Evolutionary conservation across 2,329 filamentous ascomycete species (phyloP).

Genomic region (Cytospora paraplurivora): DNA sequence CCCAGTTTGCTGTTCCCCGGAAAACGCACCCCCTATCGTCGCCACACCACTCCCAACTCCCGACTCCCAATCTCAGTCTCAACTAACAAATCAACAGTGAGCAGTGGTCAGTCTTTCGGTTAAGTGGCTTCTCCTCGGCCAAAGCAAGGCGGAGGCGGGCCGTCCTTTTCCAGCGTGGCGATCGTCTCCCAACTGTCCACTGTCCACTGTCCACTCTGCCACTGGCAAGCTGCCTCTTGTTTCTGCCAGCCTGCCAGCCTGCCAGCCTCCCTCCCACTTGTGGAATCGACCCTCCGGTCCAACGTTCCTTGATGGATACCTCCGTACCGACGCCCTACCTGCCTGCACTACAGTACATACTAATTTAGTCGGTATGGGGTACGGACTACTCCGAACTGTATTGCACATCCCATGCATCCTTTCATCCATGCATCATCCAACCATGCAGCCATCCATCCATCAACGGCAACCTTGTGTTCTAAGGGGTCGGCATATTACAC

Average conservation of each 20-base stretch:
- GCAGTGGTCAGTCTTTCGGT: no score
- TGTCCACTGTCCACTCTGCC: not conserved
- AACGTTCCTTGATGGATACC: not conserved
- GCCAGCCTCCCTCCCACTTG: not conserved
- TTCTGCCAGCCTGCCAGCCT: not conserved
- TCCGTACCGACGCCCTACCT: not conserved
- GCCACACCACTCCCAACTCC: not conserved
- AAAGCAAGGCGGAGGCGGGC: slow-evolving; percentile 5
- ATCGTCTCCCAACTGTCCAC: not conserved
- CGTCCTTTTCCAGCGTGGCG: slow-evolving; percentile 4
- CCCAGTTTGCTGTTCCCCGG: not conserved
- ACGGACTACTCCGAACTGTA: no score
- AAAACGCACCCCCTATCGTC: not conserved
- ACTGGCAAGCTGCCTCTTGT: no score
- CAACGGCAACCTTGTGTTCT: no score
- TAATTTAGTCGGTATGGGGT: no score
- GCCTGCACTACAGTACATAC: no score
- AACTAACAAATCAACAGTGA: no score
- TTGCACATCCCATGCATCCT: no score
- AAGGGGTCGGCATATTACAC: no score
- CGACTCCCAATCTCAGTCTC: not conserved
- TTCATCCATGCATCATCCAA: no score
- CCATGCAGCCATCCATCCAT: no score
- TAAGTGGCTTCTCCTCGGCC: not conserved
- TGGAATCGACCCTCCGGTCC: not conserved